Conservation (phyloP, 2,329 filamentous ascomycete genomes). For the Exophiala sideris region DNA sequence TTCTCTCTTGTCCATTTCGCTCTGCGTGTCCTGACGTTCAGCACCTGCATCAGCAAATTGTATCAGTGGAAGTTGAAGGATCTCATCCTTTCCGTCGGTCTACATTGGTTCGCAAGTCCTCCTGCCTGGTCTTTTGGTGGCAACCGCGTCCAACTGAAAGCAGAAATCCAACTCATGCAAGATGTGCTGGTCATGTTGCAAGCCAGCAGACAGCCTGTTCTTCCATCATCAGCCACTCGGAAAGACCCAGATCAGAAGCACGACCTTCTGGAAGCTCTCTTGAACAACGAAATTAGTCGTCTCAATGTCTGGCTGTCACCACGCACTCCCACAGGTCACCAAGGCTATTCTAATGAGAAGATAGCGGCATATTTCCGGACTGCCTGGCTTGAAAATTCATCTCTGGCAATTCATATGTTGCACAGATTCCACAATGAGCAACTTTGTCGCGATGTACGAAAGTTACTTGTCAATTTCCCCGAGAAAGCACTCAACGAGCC, state of each 20-base stretch:
- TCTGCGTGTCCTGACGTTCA: conserved; percentile 70
- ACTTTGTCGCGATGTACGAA: conserved; percentile 72
- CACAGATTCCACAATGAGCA: conserved; percentile 73
- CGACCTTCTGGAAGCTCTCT: conserved; percentile 71
- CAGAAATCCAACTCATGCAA: conserved; percentile 76
- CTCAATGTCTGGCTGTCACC: conserved; percentile 89
- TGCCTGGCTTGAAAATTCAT: conserved; percentile 82
- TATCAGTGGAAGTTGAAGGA: conserved; percentile 84
- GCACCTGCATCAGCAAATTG: conserved; percentile 60
- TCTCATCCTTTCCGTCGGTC: conserved; percentile 75
- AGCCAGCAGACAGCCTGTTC: conserved; percentile 59
- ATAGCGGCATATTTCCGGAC: conserved; percentile 67
- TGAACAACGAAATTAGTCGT: conserved; percentile 80
- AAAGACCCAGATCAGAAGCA: conserved; percentile 74
- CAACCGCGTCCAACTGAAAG: conserved; percentile 88
- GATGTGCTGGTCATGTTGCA: conserved; percentile 70
- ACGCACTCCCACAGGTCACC: conserved; percentile 51
- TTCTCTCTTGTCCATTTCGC: conserved; percentile 85
- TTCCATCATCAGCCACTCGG: conserved; percentile 47
- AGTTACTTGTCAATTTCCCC: conserved; percentile 75
- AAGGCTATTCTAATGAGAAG: conserved; percentile 29
- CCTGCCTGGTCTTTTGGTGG: conserved; percentile 94
- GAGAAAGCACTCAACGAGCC: conserved; percentile 78
- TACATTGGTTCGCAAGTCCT: conserved; percentile 82
- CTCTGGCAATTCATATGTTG: conserved; percentile 80